Evolutionary conservation across 2,329 filamentous ascomycete genomes (phyloP), one percentile per base, ranked within the genome.

Genomic region (Alternaria sp.): DNA sequence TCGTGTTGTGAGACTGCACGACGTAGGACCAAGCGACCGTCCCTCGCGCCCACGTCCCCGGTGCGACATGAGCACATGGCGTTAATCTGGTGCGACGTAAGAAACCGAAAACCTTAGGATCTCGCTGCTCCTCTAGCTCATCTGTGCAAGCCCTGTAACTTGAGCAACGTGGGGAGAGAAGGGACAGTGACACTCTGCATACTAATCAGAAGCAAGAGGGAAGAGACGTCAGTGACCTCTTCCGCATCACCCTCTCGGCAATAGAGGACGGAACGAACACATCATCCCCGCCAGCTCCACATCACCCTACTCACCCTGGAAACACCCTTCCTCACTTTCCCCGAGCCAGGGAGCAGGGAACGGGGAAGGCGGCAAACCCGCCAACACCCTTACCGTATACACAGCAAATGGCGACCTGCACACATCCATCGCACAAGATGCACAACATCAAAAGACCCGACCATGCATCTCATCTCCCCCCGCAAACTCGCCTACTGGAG

Each of bases 381-480:
- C 30, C 19, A 40, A 36, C 17, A 17, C 11, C 19, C 15, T 40
- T 10, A n/a, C 19, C 30, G 30, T 32, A 6, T 23, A 51, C 10
- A 36, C 17, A 23, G 19, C 49, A 12, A n/a, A 40, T 25, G 28
- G 9, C 11, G 58, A 57, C 57, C 65, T 70, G 67, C 64, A 6
- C 47, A 49, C 21, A 51, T 21, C 47, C 15, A 63, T 25, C 12
- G 43, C 23, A 49, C 25, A n/a, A 49, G 47, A 28, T 32, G 57
- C 44, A 59, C 53, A 55, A 47, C 54, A 49, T n/a, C 47, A 45
- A 36, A 44, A 54, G 45, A 67, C 60, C 67, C 63, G 67, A 70
- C 65, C 46, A 56, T 65, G n/a, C 19, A 21, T 21, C 69, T 66
- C 69, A 25, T 13, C 15, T 21, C 68, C 65, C 69, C 71, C 71